Percentiles rank a stretch among this genome's conserved stretches.
These are phyloP conservation scores for Lactarius sp. DNA, from an alignment of 768 basidiomycete genomes.

Conservation along the genomic window DNA sequence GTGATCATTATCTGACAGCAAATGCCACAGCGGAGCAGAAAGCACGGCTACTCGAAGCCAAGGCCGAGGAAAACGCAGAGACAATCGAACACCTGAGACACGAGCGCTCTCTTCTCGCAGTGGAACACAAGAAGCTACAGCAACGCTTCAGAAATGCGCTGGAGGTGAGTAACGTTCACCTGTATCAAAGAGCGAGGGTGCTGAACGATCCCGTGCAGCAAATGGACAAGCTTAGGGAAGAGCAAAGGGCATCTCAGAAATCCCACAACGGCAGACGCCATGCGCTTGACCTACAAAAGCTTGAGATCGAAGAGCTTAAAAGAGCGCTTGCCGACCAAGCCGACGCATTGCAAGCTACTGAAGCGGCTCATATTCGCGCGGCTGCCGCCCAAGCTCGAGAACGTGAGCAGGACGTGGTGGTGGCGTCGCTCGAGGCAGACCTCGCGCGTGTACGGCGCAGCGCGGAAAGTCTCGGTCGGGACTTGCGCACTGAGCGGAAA, in stretches of 20 bases:
- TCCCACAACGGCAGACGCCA: constrained; percentile 69
- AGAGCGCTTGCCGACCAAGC: constrained; percentile 57
- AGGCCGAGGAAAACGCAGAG: constrained; percentile 62
- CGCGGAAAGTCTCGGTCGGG: constrained; percentile 72
- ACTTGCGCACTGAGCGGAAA: constrained; percentile 58
- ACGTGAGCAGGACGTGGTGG: constrained; percentile 55
- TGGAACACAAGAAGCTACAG: constrained; percentile 72
- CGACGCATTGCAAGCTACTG: constrained; percentile 55
- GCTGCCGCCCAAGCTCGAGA: constrained; percentile 45
- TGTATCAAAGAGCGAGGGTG: not conserved
- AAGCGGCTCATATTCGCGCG: constrained; percentile 57
- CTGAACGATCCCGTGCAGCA: constrained; percentile 36
- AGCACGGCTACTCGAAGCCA: constrained; percentile 59
- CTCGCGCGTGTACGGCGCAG: constrained; percentile 69
- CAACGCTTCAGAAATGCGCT: constrained; percentile 58
- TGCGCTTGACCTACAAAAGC: constrained; percentile 64
- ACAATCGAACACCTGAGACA: constrained; percentile 71
- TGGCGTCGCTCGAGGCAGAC: constrained; percentile 67
- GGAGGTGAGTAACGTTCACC: constrained; percentile 45
- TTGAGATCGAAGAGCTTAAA: constrained; percentile 75
- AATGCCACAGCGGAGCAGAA: constrained; percentile 70
- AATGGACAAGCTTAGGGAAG: constrained; percentile 56
- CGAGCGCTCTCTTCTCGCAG: constrained; percentile 64
- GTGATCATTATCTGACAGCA: constrained; percentile 34
- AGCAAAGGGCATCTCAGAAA: constrained; percentile 54